These are phyloP conservation scores for Kluyveromyces sp. DNA, from an alignment of 1,139 yeast species.

Conservation along the genomic window DNA sequence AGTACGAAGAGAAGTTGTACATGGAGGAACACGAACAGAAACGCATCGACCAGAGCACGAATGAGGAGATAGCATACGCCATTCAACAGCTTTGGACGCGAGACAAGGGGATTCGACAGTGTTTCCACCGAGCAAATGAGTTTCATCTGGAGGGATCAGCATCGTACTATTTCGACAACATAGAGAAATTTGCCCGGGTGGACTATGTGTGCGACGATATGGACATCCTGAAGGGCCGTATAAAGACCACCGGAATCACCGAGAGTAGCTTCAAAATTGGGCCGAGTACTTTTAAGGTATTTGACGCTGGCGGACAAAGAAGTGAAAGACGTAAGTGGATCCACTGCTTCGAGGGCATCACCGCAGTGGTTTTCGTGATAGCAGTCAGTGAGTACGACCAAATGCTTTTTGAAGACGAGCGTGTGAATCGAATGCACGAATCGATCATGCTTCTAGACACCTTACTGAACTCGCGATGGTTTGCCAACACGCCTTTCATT, in stretches of 20 bases:
- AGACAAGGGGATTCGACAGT: slow-evolving; percentile 60
- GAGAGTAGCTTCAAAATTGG: slow-evolving; percentile 75
- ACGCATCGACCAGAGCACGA: slow-evolving; percentile 17
- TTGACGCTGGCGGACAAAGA: slow-evolving; percentile 97
- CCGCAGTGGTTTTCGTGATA: slow-evolving; percentile 83
- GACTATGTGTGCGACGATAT: slow-evolving; percentile 66
- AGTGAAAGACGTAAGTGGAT: slow-evolving; percentile 94
- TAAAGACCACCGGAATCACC: slow-evolving; percentile 92
- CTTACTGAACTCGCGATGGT: slow-evolving; percentile 81
- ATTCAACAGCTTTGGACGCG: slow-evolving; percentile 57
- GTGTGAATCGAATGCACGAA: slow-evolving; percentile 88
- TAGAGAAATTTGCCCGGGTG: slow-evolving; percentile 54
- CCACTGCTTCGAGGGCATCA: slow-evolving; percentile 88
- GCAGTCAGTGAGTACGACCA: slow-evolving; percentile 94
- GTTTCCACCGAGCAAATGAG: slow-evolving; percentile 59
- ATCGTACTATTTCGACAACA: slow-evolving; percentile 66
- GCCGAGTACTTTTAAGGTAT: slow-evolving; percentile 60
- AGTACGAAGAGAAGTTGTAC: not conserved
- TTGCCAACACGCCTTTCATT: slow-evolving; percentile 78
- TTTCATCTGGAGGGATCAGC: slow-evolving; percentile 83
- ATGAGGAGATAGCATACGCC: slow-evolving; percentile 57
- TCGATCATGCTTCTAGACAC: slow-evolving; percentile 79
- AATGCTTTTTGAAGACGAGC: slow-evolving; percentile 79
- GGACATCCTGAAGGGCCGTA: slow-evolving; percentile 84
- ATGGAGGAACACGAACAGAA: not conserved